Evolutionary conservation across 192 early-diverging fungal species (phyloP), one percentile per base, ranked within the genome.

Genomic region (Gigaspora rosea): DNA sequence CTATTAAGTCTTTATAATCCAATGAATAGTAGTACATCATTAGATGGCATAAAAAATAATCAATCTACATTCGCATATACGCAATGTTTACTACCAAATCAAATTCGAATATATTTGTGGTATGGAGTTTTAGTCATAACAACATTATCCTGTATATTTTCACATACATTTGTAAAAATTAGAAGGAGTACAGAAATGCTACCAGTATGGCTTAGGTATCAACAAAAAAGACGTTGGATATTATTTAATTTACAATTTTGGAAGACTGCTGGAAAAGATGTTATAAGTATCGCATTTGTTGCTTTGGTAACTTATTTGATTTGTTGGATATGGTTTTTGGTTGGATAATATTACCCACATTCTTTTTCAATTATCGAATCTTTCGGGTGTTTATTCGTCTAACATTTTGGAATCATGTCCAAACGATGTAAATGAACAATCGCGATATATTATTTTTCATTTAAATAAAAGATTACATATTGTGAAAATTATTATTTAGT

Each of bases 11-110:
- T 89, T 12, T 78, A 86, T 20, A 57, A 79, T 59, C 78, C 79
- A 9, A 0, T 12, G 73, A 57, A 27, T 32, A 58, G 79, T 57
- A 68, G 56, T 9, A 69, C 66, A 15, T 70, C 80, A 8, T 76
- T 54, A 18, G 18, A 54, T 54, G 9, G 2, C 2, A 12, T 46
- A 65, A 52, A 83, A 33, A 71, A 81, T 0, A 61, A 47, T 12
- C 50, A 61, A 7, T 32, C 78, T 5, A 78, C 81, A 15, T 88
- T 86, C 69, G 75, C 54, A 2, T 80, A 89, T 54, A 76, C 82
- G 3, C 80, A 85, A 72, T 94, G 93, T 74, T 89, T 86, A 73
- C 73, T 93, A 18, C 93, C 93, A 0, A 86, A 91, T 79, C 91
- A 92, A 79, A 68, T 94, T 9, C 76, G 82, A 20, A 89, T 93